These are phyloP conservation scores for Sporothrix pallida DNA, from an alignment of 2,329 filamentous ascomycete species.

Conservation along the genomic window DNA sequence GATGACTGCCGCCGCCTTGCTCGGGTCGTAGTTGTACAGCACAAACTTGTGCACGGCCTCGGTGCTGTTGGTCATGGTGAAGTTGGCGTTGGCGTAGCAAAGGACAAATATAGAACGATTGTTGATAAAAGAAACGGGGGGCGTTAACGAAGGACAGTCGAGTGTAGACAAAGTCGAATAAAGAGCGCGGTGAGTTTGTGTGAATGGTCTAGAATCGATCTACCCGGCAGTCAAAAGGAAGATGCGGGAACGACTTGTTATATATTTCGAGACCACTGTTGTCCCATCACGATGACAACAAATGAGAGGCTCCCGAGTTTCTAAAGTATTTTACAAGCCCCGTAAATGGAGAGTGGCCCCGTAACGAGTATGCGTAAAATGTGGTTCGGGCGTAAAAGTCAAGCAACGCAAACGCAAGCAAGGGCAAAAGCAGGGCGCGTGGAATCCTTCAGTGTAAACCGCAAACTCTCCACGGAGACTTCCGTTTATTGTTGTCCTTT, in stretches of 20 bases:
- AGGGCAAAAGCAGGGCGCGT: neutral
- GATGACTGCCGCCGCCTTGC: slow-evolving; percentile 31
- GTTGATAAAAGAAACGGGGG: neutral
- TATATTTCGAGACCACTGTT: neutral
- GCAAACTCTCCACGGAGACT: neutral
- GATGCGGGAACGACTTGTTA: neutral
- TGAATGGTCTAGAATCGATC: neutral
- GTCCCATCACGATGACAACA: slow-evolving; percentile 17
- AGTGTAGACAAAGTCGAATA: neutral
- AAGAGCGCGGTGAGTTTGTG: neutral
- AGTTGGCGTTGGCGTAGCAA: neutral
- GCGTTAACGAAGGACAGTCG: neutral
- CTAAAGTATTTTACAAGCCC: neutral
- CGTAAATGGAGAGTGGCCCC: no score
- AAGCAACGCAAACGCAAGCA: neutral
- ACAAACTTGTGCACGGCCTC: neutral
- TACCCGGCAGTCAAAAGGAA: neutral
- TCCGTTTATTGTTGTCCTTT: neutral
- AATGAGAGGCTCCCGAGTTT: neutral
- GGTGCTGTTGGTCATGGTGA: slow-evolving; percentile 3
- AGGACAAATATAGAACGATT: neutral
- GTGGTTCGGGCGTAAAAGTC: neutral
- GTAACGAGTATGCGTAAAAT: neutral
- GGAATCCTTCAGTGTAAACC: neutral
- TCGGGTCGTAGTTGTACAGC: slow-evolving; percentile 32